A percentile compares a stretch with the other conserved stretches of the same genome.
Conservation (phyloP, 2,329 filamentous ascomycete species). For the Biscogniauxia marginata region DNA sequence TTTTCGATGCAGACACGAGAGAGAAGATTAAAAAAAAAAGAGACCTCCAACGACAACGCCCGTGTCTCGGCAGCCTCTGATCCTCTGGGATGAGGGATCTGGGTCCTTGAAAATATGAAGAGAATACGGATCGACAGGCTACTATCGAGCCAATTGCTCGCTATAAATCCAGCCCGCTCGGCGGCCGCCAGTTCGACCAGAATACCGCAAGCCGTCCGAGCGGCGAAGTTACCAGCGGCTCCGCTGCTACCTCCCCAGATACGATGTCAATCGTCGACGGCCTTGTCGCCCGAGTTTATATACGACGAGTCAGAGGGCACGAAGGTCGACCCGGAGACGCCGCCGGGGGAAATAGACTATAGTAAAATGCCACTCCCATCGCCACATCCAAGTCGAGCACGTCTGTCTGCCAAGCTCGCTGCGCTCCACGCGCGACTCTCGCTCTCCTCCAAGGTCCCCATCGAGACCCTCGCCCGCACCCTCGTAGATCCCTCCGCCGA, state of each 20-base stretch:
- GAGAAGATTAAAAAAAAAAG: slow-evolving; percentile 5
- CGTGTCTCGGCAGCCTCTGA: slow-evolving; percentile 22
- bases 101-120: slow-evolving; percentile 47
- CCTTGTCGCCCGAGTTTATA: slow-evolving; percentile 20
- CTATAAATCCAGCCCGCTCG: slow-evolving; percentile 40
- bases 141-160: slow-evolving; percentile 61
- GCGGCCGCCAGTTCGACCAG: slow-evolving; percentile 37
- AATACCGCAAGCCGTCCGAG: slow-evolving; percentile 21
- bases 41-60: slow-evolving; percentile 13
- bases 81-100: slow-evolving; percentile 26
- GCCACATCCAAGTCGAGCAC: slow-evolving; percentile 65
- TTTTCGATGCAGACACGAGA: slow-evolving; percentile 30
- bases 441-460: slow-evolving; percentile 76
- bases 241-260: slow-evolving; percentile 20
- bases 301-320: slow-evolving; percentile 22
- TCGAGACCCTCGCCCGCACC: slow-evolving; percentile 81
- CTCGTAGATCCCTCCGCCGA: slow-evolving; percentile 87
- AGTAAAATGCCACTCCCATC: slow-evolving; percentile 58
- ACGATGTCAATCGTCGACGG: slow-evolving; percentile 25
- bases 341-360: slow-evolving; percentile 17
- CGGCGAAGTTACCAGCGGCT: slow-evolving; percentile 15
- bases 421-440: slow-evolving; percentile 88
- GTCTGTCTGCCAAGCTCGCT: slow-evolving; percentile 80
- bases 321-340: slow-evolving; percentile 8
- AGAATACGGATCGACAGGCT: slow-evolving; percentile 60